These are phyloP conservation scores for Arabidopsis suecica DNA, from an alignment of 345 rosid genomes.

Conservation along the genomic window DNA sequence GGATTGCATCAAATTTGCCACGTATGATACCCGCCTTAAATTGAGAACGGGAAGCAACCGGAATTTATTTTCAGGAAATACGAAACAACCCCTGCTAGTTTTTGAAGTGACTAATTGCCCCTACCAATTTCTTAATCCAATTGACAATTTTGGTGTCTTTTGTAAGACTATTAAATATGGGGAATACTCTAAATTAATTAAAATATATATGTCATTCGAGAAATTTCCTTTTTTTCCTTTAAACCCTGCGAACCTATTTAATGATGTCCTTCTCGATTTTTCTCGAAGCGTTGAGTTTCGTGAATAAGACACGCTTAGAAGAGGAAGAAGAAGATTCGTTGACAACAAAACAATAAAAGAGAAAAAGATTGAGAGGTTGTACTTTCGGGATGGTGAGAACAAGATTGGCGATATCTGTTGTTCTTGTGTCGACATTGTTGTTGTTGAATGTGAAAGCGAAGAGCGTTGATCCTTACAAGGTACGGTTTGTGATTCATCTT, in stretches of 20 bases:
- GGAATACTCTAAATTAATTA: background rate
- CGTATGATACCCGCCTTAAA: constrained; percentile 51
- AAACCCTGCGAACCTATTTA: constrained; percentile 50
- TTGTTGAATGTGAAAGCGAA: constrained; percentile 50
- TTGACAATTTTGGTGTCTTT: background rate
- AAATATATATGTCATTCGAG: background rate
- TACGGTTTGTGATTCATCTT: constrained; percentile 20
- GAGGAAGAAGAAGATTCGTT: constrained; percentile 3
- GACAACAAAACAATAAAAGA: background rate
- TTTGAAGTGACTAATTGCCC: background rate
- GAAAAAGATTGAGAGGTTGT: constrained; percentile 15
- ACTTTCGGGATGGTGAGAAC: constrained; percentile 43
- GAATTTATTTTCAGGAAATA: constrained; percentile 26
- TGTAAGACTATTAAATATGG: background rate
- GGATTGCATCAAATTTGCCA: constrained; percentile 50
- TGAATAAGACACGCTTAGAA: constrained; percentile 26
- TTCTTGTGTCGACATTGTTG: constrained; percentile 47
- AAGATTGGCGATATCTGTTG: constrained; percentile 33
- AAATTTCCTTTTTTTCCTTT: constrained; percentile 8
- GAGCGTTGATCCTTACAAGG: constrained; percentile 80
- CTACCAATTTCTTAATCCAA: background rate
- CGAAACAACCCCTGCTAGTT: background rate
- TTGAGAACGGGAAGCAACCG: constrained; percentile 49
- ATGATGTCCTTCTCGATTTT: constrained; percentile 33
- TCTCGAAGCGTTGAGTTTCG: constrained; percentile 30